Base-by-base conservation (phyloP, 1,284 basidiomycete species). In the Xerocomus minutiporus region DNA sequence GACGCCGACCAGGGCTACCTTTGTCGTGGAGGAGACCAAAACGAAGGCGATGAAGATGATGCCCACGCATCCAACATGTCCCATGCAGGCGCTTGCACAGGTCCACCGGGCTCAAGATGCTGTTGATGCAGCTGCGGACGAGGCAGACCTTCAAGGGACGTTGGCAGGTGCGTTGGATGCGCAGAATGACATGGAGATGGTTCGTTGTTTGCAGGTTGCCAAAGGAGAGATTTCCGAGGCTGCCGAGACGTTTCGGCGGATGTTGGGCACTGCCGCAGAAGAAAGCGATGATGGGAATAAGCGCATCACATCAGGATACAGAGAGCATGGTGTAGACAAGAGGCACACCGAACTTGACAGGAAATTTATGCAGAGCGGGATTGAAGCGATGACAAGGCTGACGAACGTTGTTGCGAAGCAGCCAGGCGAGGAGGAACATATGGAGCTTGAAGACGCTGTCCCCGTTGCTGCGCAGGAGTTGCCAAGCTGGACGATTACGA, bases 171-270 rank as follows among this genome's bases (percentile, higher is more conserved):
- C 84, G 8, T 65, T 90, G 45, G 69, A 77, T 46, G 75, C 78
- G 5, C 76, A 75, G 41, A 82, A 71, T 61, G 88, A 91, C 60
- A 77, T 74, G 13, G 80, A 82, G 58, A 82, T 91, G 75, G 69
- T 87, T 31, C 71, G 75, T 35, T 74, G 83, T 8, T 70, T 90
- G 53, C 82, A 86, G 58, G 77, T 88, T 20, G 76, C 77, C 34
- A 74, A 78, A 55, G 78, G 81, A 44, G 85, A 90, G 67, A 84
- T 89, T 74, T 84, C 85, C 0, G 88, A 91, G 65, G 87, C 87
- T 17, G 80, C 88, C 63, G 88, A 88, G 71, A 84, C 88, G 4
- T 74, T 91, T 13, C 85, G 88, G 66, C 71, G 88, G 26, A 83
- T 81, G 20, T 71, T 88, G 34, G 84, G 64, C 13, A 4, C 7